Percentiles rank a stretch among this genome's conserved stretches.
Conservation (phyloP, 257 asterid genomes). For the Ilex asprella region DNA sequence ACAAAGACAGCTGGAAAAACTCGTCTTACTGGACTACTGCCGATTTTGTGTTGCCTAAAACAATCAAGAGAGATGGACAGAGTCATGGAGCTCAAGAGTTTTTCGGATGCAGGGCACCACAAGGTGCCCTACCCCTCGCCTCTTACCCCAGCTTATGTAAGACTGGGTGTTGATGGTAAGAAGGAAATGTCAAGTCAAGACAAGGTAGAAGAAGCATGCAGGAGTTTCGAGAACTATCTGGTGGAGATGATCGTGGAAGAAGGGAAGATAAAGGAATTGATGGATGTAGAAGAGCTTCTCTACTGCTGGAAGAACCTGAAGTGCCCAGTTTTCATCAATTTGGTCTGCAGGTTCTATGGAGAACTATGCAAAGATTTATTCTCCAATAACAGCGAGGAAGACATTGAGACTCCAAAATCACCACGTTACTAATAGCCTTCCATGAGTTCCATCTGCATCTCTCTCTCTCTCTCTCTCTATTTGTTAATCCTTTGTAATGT, state of each 20-base stretch:
- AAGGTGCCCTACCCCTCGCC: constrained; percentile 66
- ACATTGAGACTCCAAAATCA: constrained; percentile 1
- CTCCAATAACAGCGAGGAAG: constrained; percentile 23
- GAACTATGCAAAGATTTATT: constrained; percentile 69
- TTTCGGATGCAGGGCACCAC: constrained; percentile 28
- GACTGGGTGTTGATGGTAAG: constrained; percentile 13
- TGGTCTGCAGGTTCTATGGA: constrained; percentile 64
- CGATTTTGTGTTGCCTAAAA: constrained; percentile 20
- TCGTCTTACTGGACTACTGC: constrained; percentile 11
- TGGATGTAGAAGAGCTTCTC: constrained; percentile 67
- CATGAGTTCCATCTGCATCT: no score
- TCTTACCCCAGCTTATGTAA: constrained; percentile 56
- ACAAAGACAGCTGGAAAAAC: constrained; percentile 4
- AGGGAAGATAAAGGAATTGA: constrained; percentile 48
- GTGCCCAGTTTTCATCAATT: constrained; percentile 47
- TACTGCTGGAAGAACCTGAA: constrained; percentile 56
- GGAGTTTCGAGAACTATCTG: constrained; percentile 65
- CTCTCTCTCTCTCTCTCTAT: no score
- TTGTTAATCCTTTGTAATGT: no score
- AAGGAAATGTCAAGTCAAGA: constrained; percentile 7
- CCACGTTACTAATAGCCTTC: not conserved
- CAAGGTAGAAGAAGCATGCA: constrained; percentile 56
- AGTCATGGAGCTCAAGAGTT: constrained; percentile 41
- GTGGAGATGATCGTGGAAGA: constrained; percentile 67
- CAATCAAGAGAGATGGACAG: constrained; percentile 29